Conservation (phyloP, 495 filamentous ascomycete species). For the Neurospora intermedia region DNA sequence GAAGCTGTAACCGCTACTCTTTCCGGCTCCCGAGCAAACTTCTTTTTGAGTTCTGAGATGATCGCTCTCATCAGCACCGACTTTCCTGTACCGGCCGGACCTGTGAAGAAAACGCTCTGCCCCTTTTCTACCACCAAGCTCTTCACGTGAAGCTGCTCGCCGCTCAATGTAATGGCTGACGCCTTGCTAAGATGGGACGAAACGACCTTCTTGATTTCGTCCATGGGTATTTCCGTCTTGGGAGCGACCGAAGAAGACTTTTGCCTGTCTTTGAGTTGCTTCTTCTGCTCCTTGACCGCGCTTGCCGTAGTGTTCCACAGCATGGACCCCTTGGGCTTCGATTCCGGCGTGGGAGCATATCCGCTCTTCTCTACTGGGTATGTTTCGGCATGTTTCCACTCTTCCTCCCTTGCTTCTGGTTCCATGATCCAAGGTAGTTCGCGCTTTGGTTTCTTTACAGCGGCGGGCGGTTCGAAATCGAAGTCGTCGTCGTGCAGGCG, state of each 20-base stretch:
- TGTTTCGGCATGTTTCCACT: neutral
- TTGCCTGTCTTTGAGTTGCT: slow-evolving; percentile 52
- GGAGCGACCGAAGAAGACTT: slow-evolving; percentile 28
- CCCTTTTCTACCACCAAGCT: slow-evolving; percentile 61
- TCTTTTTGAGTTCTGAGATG: slow-evolving; percentile 66
- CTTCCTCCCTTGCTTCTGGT: slow-evolving; percentile 10
- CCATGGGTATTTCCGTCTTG: slow-evolving; percentile 16
- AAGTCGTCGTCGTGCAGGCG: slow-evolving; percentile 12
- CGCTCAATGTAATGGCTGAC: slow-evolving; percentile 61
- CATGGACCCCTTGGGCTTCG: slow-evolving; percentile 26
- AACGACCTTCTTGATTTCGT: slow-evolving; percentile 22
- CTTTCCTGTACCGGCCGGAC: slow-evolving; percentile 94
- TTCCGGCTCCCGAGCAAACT: slow-evolving; percentile 63
- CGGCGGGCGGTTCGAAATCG: slow-evolving; percentile 6
- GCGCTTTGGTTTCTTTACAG: slow-evolving; percentile 23
- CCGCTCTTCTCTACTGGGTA: slow-evolving; percentile 18
- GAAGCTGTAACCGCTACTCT: slow-evolving; percentile 88
- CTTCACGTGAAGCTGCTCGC: slow-evolving; percentile 77
- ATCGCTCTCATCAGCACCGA: slow-evolving; percentile 90
- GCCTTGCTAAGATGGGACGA: slow-evolving; percentile 30
- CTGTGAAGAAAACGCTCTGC: slow-evolving; percentile 95
- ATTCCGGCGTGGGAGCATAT: slow-evolving; percentile 17
- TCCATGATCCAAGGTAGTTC: slow-evolving; percentile 20
- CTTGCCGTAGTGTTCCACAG: slow-evolving; percentile 78
- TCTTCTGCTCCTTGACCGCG: slow-evolving; percentile 73